A percentile compares a stretch with the other conserved stretches of the same genome.
Conservation (phyloP, 768 basidiomycete genomes). For the Austroboletus eburneus region DNA sequence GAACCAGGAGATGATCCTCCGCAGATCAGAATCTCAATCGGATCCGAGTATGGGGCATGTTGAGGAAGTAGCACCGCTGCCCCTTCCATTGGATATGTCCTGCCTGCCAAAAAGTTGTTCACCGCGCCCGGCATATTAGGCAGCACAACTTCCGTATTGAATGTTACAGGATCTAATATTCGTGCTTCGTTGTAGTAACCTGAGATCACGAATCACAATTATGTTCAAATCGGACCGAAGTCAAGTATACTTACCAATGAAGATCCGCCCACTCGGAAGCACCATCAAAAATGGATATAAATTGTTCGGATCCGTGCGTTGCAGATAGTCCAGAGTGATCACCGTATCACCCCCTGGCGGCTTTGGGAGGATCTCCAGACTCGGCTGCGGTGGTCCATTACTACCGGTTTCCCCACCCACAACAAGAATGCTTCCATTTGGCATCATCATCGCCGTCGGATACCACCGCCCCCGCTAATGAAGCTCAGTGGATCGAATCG, state of each 20-base stretch:
- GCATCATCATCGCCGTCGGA: constrained; percentile 59
- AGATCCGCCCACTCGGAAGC: constrained; percentile 65
- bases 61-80: constrained; percentile 68
- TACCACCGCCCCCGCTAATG: constrained; percentile 65
- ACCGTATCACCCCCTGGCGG: constrained; percentile 60
- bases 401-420: constrained; percentile 74
- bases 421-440: constrained; percentile 72
- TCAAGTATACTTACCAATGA: constrained; percentile 52
- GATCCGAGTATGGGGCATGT: constrained; percentile 68
- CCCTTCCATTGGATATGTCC: constrained; percentile 77
- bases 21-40: constrained; percentile 65
- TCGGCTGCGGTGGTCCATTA: constrained; percentile 63
- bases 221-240: neutral
- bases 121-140: constrained; percentile 78
- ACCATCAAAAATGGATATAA: constrained; percentile 75
- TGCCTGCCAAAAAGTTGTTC: constrained; percentile 64
- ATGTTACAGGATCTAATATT: constrained; percentile 62
- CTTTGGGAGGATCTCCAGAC: constrained; percentile 66
- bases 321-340: constrained; percentile 60
- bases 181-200: constrained; percentile 82
- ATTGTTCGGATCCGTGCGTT: constrained; percentile 74
- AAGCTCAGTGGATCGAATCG: neutral
- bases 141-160: constrained; percentile 52
- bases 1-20: constrained; percentile 66
- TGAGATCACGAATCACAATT: constrained; percentile 18